Conservation (phyloP, 148 eudicot species). For the Vaccinium myrtillus region DNA sequence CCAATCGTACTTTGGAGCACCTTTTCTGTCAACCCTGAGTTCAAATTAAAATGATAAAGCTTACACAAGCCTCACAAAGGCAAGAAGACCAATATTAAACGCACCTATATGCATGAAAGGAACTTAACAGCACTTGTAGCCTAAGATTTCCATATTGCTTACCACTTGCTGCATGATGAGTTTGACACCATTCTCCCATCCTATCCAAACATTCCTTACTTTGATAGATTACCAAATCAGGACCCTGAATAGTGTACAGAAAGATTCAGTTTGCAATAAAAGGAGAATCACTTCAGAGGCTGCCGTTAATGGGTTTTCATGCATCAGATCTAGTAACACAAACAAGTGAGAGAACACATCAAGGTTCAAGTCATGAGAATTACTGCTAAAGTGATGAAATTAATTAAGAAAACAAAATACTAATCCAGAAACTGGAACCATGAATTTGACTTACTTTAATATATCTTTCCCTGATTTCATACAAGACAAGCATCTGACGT, state of each 20-base stretch:
- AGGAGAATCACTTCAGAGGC: conserved; percentile 11
- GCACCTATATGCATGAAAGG: neutral
- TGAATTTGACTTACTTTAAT: neutral
- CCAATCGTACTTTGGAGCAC: conserved; percentile 65
- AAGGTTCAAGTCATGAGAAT: neutral
- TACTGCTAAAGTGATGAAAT: neutral
- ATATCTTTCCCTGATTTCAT: neutral
- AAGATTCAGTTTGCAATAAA: conserved; percentile 8
- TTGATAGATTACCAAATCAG: conserved; percentile 85
- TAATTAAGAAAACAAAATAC: conserved; percentile 3
- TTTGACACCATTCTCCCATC: conserved; percentile 90
- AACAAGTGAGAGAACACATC: neutral
- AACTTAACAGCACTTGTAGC: neutral
- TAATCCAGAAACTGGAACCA: neutral
- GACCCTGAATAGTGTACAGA: conserved; percentile 53
- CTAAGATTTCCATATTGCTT: conserved; percentile 28
- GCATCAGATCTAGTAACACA: neutral
- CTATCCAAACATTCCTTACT: conserved; percentile 68
- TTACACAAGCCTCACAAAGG: conserved; percentile 5
- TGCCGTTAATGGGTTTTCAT: neutral
- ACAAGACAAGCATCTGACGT: neutral
- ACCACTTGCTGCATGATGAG: conserved; percentile 91
- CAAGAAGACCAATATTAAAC: neutral
- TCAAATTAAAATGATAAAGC: conserved; percentile 22
- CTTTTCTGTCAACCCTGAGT: conserved; percentile 69